These are phyloP conservation scores for Tetrahymena malaccensis DNA, from an alignment of 73 alveolate genomes.

Conservation along the genomic window DNA sequence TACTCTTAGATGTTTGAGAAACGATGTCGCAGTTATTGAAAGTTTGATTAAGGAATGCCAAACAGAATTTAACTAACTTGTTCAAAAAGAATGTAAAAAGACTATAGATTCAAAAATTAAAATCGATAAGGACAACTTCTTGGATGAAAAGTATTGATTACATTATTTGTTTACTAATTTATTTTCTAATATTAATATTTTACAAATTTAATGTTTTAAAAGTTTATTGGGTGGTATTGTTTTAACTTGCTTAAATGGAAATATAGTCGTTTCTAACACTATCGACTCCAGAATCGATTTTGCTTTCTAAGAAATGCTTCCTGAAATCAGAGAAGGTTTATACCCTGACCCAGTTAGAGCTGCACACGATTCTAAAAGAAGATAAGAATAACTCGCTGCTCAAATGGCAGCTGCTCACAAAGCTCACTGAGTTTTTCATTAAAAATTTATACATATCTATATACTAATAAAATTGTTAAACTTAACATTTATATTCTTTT, in stretches of 20 bases:
- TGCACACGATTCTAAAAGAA: not conserved
- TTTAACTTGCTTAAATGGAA: constrained; percentile 53
- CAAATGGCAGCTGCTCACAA: not conserved
- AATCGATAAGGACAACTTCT: constrained; percentile 46
- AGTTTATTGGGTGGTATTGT: constrained; percentile 60
- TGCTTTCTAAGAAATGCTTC: constrained; percentile 55
- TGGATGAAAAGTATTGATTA: constrained; percentile 2
- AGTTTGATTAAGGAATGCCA: constrained; percentile 43
- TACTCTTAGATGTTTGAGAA: constrained; percentile 54
- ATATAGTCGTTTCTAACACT: constrained; percentile 71
- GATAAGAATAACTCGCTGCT: not conserved
- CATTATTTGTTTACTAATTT: not conserved
- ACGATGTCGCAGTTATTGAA: constrained; percentile 46
- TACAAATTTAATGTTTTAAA: not conserved
- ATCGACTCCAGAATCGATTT: constrained; percentile 68
- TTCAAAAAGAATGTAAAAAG: constrained; percentile 54
- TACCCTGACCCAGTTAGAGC: not conserved
- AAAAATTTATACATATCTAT: not conserved
- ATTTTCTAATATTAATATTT: not conserved
- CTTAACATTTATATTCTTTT: not conserved
- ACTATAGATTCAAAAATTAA: constrained; percentile 33
- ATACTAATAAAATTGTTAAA: not conserved
- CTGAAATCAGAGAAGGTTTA: constrained; percentile 50
- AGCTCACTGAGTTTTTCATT: not conserved
- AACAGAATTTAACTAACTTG: constrained; percentile 48